These are phyloP conservation scores for Claviceps digitariae DNA, from an alignment of 2,329 filamentous ascomycete species.

Conservation along the genomic window DNA sequence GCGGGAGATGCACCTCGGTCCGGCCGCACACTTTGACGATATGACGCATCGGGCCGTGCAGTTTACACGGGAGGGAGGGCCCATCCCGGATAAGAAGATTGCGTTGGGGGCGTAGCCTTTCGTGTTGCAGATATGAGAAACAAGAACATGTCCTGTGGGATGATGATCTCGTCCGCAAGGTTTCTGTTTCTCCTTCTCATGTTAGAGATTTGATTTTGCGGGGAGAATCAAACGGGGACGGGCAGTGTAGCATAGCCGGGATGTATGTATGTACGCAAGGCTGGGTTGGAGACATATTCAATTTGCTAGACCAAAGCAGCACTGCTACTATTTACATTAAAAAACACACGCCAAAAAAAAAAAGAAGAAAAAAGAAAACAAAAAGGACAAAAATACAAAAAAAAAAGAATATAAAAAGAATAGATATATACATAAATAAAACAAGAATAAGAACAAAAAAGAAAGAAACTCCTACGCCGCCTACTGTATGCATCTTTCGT, in stretches of 20 bases:
- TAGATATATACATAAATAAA: not conserved
- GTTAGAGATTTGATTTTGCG: too few species aligned
- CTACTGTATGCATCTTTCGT: not conserved
- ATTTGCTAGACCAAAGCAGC: too few species aligned
- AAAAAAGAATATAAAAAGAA: not conserved
- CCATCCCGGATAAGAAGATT: conserved; percentile 19
- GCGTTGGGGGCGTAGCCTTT: conserved; percentile 21
- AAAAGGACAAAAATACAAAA: not conserved
- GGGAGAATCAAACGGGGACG: too few species aligned
- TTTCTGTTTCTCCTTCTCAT: too few species aligned
- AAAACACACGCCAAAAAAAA: too few species aligned
- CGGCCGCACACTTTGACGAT: conserved; percentile 57
- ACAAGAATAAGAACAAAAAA: not conserved
- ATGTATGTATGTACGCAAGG: too few species aligned
- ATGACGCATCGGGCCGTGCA: conserved; percentile 53
- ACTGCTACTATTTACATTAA: too few species aligned
- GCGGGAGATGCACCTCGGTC: conserved; percentile 65
- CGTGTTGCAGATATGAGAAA: too few species aligned
- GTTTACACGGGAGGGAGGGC: conserved; percentile 29
- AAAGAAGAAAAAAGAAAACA: not conserved
- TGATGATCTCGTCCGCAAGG: too few species aligned
- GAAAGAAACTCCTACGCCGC: not conserved
- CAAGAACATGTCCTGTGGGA: too few species aligned
- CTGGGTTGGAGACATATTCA: too few species aligned
- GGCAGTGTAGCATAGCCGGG: too few species aligned